Conservation (phyloP, 2,329 filamentous ascomycete species). For the Beauveria sp. region DNA sequence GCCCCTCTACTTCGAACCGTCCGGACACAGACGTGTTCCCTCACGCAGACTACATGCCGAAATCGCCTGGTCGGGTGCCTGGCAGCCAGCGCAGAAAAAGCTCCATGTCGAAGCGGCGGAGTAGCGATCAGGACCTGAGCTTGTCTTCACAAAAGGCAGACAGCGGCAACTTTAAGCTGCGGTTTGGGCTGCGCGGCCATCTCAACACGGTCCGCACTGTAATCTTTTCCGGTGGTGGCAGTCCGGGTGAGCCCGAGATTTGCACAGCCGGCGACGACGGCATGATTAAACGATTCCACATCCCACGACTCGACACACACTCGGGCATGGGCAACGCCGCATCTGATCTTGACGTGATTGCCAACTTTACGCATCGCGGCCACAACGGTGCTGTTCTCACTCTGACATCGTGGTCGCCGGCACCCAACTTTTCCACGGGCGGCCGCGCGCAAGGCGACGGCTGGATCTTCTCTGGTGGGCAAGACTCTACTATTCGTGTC, state of each 20-base stretch:
- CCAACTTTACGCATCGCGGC: conserved; percentile 91
- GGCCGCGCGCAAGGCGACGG: conserved; percentile 85
- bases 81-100: conserved; percentile 72
- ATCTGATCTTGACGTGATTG: conserved; percentile 82
- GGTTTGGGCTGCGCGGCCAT: conserved; percentile 86
- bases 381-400: conserved; percentile 87
- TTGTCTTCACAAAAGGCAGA: conserved; percentile 54
- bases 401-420: conserved; percentile 77
- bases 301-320: conserved; percentile 67
- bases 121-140: conserved; percentile 57
- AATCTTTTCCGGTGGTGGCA: conserved; percentile 94
- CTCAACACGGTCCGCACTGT: conserved; percentile 89
- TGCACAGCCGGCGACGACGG: conserved; percentile 95
- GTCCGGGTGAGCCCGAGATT: conserved; percentile 90
- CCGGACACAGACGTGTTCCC: conserved; percentile 88
- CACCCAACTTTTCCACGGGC: conserved; percentile 82
- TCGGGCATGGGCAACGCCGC: conserved; percentile 40
- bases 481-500: conserved; percentile 85
- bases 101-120: conserved; percentile 65
- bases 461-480: conserved; percentile 97
- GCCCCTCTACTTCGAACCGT: conserved; percentile 48
- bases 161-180: conserved; percentile 76
- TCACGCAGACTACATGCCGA: conserved; percentile 68
- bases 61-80: conserved; percentile 66
- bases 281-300: conserved; percentile 93